Percentiles rank a stretch among this genome's conserved stretches.
Conservation (phyloP, 768 basidiomycete species). For the Amanita fuliginea region DNA sequence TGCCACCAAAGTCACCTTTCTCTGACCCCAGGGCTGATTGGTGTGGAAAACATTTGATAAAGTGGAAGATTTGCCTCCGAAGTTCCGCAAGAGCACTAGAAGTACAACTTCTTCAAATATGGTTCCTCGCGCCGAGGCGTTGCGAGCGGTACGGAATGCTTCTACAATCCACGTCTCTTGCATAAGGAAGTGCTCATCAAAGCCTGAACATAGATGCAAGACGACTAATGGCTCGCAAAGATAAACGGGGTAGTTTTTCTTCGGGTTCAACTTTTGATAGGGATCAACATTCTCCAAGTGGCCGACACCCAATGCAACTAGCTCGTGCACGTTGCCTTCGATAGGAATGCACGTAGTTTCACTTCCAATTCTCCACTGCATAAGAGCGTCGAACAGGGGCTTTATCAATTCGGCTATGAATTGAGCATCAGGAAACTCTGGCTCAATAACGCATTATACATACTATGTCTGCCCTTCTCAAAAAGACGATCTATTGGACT, state of each 20-base stretch:
- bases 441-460: constrained; percentile 6
- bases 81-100: constrained; percentile 2
- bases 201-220: constrained; percentile 9
- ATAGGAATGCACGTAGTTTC: constrained; percentile 6
- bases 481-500: constrained; percentile 1
- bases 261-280: neutral
- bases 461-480: neutral
- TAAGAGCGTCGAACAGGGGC: constrained; percentile 7
- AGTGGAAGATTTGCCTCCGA: constrained; percentile 7
- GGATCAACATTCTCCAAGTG: constrained; percentile 4
- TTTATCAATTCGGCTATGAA: constrained; percentile 5
- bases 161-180: constrained; percentile 5
- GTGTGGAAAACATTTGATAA: constrained; percentile 7
- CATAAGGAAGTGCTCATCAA: constrained; percentile 2
- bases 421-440: constrained; percentile 1
- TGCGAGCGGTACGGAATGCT: constrained; percentile 2
- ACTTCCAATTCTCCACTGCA: constrained; percentile 11
- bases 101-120: constrained; percentile 1
- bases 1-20: too few relatives aligned
- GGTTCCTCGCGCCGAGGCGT: neutral
- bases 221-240: too few relatives aligned
- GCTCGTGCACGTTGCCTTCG: constrained; percentile 8
- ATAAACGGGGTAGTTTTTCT: constrained; percentile 5
- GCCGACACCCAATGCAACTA: constrained; percentile 10
- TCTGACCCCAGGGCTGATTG: too few relatives aligned